Evolutionary conservation across 108 stramenopile species (phyloP), one percentile per base, ranked within the genome.

Genomic region (Skeletonema tropicum): DNA sequence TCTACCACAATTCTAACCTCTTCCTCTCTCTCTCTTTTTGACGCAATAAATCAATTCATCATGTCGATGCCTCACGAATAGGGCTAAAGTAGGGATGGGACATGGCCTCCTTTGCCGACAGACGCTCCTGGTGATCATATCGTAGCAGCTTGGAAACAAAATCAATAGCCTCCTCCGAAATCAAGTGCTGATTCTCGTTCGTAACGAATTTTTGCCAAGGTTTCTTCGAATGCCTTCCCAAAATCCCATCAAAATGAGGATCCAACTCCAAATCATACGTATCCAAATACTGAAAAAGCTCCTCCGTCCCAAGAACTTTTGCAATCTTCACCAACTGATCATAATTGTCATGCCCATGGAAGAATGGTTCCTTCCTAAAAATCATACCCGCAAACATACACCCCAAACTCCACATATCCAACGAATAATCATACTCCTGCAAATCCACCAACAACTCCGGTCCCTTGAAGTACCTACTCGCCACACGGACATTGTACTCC

Each of bases 341-440:
- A 77, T 99, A 98, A 79, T 99, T 99, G 78, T 99, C 97, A 70
- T 97, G 97, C 33, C 99, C 98, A 73, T 98, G 97, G 81, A 99
- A 98, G 89, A 98, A 99, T 5, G 97, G 97, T 73, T 97, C 99
- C 88, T 98, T 98, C 73, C 98, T 90, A 83, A 99, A 99, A 74
- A 99, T 97, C 99, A 99, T 99, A 25, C 99, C 98, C 3, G 98
- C 95, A 82, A 98, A 97, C 99, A 99, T 99, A 72, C 98, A 98
- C 19, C 99, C 99, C 64, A 99, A 79, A 72, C 94, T 96, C 99
- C 99, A 99, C 98, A 99, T 99, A 78, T 99, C 99, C 66, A 99
- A 85, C 38, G 97, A 91, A 76, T 99, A 99, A 87, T 99, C 99
- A 79, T 99, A 99, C 81, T 99, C 99, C 73, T 98, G 99, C 73